Evolutionary conservation across 1,284 basidiomycete species (phyloP), one percentile per base, ranked within the genome.

Genomic region (Moesziomyces parantarcticus): DNA sequence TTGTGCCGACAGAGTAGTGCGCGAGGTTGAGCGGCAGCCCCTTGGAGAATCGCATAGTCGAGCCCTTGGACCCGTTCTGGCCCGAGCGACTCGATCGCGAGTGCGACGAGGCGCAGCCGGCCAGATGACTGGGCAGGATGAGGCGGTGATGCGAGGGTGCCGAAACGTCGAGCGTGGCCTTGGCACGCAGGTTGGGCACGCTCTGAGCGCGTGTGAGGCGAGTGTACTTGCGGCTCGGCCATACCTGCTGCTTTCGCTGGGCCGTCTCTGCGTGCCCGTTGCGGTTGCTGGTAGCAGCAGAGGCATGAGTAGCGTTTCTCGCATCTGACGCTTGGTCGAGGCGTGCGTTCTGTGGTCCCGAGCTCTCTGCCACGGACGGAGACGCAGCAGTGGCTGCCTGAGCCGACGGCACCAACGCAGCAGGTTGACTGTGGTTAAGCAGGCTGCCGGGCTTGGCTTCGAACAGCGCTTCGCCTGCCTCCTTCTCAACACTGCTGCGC

Each of bases 131-230:
- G 1, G 75, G 75, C 20, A 76, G 39, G 11, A 64, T 36, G 50
- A 75, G 63, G 3, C 71, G 75, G 29, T 76, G 71, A 26, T 58
- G 54, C 43, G 64, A 66, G 0, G 58, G 66, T 5, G 52, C 50
- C 1, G 50, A 4, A 5, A 76, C 34, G 54, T 76, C 75, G 41
- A 74, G 29, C 1, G 69, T 65, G 26, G 71, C 61, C 46, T 62
- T 71, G 29, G 67, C 75, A 9, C 72, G 63, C 22, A 76, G 25
- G 43, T 76, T 76, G 8, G 75, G 75, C 20, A 76, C 55, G 42
- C 75, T 76, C 29, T 74, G 62, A 18, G 70, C 62, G 11, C 75
- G 66, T 5, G 53, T 50, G 18, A 75, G 58, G 25, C 70, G 66
- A 13, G 71, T 46, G 49, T 53, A 47, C 21, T 58, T 58, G 20